Base-by-base conservation (phyloP, 495 filamentous ascomycete species). In the Penicillium bialowiezense region DNA sequence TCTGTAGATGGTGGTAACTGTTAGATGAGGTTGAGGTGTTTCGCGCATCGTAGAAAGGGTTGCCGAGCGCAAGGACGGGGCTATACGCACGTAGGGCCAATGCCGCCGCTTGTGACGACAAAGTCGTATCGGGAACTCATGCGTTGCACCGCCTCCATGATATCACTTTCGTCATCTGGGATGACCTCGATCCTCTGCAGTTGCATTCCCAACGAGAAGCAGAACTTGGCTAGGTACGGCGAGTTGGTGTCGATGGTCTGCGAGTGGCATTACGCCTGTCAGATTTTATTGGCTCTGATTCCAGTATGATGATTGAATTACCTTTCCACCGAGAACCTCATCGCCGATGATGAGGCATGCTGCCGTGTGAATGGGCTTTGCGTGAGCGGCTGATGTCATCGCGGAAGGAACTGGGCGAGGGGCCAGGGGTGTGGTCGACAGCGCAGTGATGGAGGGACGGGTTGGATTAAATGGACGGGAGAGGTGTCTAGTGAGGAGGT, bases 241-340 rank as follows among this genome's bases (percentile, higher is more conserved):
- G 91, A 96, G 69, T 98, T 98, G 29, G 92, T 96, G 79, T 98
- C 86, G 47, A 86, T 72, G n/a, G 82, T 88, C 83, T 88, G 43
- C 14, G 9, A 17, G 4, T 34, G 13, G 26, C 20, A 32, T n/a
- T 23, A 41, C 10, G 8, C 8, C 23, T 26, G 23, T 26, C 23
- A 26, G 23, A 26, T 4, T 26, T 4, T 3, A 26, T 26, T n/a
- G 23, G 8, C 8, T 8, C 3, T 4, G 23, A 26, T 26, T 4
- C 23, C 8, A 26, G 23, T 26, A 26, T 4, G 17, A 21, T 37
- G 15, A 5, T 44, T 15, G 8, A 12, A 36, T 53, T 60, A 89
- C 92, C 86, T 98, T 98, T 52, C 93, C 93, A n/a, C 89, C 90
- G 3, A 98, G 77, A 3, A 98, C 89, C 63, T 98, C 93, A 69